Percentiles rank a stretch among this genome's conserved stretches.
Conservation (phyloP, 208 protist species). For the Histomonas meleagridis region DNA sequence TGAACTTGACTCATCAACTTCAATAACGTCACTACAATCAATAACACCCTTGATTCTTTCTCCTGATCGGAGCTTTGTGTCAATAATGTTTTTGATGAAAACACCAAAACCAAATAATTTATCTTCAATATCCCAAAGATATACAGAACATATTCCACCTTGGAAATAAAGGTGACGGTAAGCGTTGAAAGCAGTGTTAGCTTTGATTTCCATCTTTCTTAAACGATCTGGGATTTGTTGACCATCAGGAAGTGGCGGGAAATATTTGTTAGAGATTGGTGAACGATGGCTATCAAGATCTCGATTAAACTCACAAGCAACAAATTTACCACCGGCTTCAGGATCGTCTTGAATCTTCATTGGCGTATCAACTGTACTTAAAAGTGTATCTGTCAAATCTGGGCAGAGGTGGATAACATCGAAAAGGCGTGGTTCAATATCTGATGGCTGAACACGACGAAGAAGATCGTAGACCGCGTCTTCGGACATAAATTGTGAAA, state of each 20-base stretch:
- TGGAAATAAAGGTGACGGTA: background rate
- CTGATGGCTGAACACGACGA: background rate
- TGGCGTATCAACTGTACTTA: conserved; percentile 65
- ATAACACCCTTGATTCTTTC: background rate
- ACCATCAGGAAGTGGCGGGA: conserved; percentile 46
- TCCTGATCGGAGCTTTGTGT: background rate
- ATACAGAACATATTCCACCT: background rate
- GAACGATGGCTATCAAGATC: conserved; percentile 71
- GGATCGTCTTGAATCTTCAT: conserved; percentile 58
- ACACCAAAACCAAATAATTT: background rate
- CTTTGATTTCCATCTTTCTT: conserved; percentile 42
- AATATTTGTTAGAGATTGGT: conserved; percentile 52
- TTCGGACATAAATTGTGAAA: too few relatives aligned
- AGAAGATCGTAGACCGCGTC: background rate
- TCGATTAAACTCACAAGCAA: conserved; percentile 72
- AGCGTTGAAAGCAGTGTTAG: background rate
- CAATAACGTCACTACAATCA: background rate
- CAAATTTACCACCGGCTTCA: conserved; percentile 51
- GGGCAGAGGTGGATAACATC: background rate
- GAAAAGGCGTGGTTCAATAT: background rate
- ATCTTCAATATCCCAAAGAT: background rate
- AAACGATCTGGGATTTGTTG: conserved; percentile 43
- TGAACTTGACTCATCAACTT: background rate
- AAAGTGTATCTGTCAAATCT: conserved; percentile 63
- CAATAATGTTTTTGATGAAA: background rate